Base-by-base conservation (phyloP, 75 land plant species). In the Ceratopteris richardii region DNA sequence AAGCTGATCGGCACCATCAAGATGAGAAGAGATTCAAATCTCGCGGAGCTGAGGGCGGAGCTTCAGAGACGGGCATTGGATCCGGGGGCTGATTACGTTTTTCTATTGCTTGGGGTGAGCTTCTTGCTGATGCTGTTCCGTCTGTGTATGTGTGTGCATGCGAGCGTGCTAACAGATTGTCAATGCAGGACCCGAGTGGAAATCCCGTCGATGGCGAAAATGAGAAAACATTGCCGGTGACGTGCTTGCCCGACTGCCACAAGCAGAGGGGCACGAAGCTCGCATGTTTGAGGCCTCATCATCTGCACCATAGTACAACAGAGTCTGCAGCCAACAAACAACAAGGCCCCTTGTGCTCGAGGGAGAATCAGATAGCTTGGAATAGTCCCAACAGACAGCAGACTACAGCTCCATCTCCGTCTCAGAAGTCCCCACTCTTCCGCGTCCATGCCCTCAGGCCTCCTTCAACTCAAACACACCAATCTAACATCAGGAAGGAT, bases 71-170 rank as follows among this genome's bases (percentile, higher is more conserved):
- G 69, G 62, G 56, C 85, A 33, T 57, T 57, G 2, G 55, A 75
- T 28, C 52, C 41, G 17, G 56, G 67, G 44, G 69, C 72, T 46
- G 65, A 69, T 2, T 88, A 82, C 59, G 48, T 71, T 30, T 85
- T 85, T 66, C 82, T 85, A 16, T 57, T 73, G 62, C 71, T 88
- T 10, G 85, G 78, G 74, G 89, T 85, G 74, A 41, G 66, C 21
- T 13, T 2, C 9, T 31, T 29, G 51, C 20, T 21, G 18, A 17
- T 11, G 5, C 10, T 24, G 13, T 58, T 9, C 21, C 3, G 33
- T 33, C 23, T 13, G 33, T 13, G 14, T 19, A 36, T 29, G 26
- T 42, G 26, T 51, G 55, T 52, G 42, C 14, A 10, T 40, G 13
- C 42, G 42, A 14, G 42, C 14, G 42, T 9, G 13, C 14, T 40